Evolutionary conservation across 2,329 filamentous ascomycete species (phyloP), one percentile per base, ranked within the genome.

Genomic region (Diaporthe sp.): DNA sequence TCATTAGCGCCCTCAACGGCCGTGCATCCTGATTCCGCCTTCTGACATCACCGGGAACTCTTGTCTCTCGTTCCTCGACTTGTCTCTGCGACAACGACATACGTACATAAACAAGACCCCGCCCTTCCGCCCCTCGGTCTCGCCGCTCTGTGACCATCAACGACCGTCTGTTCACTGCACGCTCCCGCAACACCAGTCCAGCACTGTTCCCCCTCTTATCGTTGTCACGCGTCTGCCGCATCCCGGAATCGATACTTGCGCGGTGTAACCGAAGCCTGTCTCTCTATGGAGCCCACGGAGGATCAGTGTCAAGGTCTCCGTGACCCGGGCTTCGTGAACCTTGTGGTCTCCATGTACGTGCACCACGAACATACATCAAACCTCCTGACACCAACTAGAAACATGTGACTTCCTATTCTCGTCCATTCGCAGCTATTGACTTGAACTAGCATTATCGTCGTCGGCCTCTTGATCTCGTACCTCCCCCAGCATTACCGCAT

Each of bases 401-500:
- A 10, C 28, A 19, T 45, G 57, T 40, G 13, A 28, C n/a, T 22
- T 8, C 52, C 19, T 38, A 19, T 35, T 1, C 47, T 72, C 47
- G 58, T n/a, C 66, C 52, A 12, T 13, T 25, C 15, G 58, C 58
- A 42, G 45, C 40, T 69, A 57, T 80, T 82, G 54, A 82, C 72
- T 7, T 10, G 72, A 35, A 52, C 30, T 78, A 91, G 89, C 76
- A 82, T 97, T 80, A 95, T 98, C 78, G 88, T 98, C 76, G 82
- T 97, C 79, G 96, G 96, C 74, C 96, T 98, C 79, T 88, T 98
- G 76, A 86, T 97, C 74, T 98, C 96, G 45, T 99, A 99, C 85
- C 89, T 98, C 3, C 97, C 97, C 0, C 97, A 99, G 82, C 96
- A 98, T 84, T 90, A 93, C 83, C 95, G 97, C 80, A 98, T 99